phyloP scores from a whole-genome alignment of 179 eudicot species.

The Nepenthes alata region DNA sequence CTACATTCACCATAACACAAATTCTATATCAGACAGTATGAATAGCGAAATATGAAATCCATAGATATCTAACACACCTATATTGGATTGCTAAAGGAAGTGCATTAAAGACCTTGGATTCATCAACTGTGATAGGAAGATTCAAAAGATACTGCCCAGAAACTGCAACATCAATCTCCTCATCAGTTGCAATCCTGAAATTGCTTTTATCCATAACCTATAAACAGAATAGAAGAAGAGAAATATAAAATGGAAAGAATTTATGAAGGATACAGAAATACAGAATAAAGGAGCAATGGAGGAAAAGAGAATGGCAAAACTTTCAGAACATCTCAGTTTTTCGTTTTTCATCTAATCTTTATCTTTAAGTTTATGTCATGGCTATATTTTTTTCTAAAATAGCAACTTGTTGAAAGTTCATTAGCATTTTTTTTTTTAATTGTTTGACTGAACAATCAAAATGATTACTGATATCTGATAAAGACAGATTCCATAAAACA shows the following conservation, averaged over 20 bases:
- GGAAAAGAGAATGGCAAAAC: too few species aligned
- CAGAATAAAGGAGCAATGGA: neutral
- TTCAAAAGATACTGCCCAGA: constrained; percentile 38
- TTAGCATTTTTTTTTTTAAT: too few species aligned
- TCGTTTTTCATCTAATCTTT: too few species aligned
- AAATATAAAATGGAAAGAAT: neutral
- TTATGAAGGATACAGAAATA: neutral
- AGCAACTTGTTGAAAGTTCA: too few species aligned
- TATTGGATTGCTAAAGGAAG: constrained; percentile 2
- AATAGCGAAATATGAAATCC: neutral
- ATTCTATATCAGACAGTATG: neutral
- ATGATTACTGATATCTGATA: too few species aligned
- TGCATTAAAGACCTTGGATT: constrained; percentile 22
- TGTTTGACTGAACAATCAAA: too few species aligned
- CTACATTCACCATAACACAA: constrained; percentile 21
- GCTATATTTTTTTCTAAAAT: too few species aligned
- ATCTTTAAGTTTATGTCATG: too few species aligned
- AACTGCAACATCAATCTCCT: constrained; percentile 36
- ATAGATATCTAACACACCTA: neutral
- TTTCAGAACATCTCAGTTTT: too few species aligned
- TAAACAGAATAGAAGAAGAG: neutral
- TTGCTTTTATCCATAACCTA: constrained; percentile 49
- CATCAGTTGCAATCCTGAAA: constrained; percentile 37
- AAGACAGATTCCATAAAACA: too few species aligned
- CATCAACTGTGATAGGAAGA: constrained; percentile 40